phyloP scores from a whole-genome alignment of 805 yeast species.

The Yarrowia phangngaensis region DNA sequence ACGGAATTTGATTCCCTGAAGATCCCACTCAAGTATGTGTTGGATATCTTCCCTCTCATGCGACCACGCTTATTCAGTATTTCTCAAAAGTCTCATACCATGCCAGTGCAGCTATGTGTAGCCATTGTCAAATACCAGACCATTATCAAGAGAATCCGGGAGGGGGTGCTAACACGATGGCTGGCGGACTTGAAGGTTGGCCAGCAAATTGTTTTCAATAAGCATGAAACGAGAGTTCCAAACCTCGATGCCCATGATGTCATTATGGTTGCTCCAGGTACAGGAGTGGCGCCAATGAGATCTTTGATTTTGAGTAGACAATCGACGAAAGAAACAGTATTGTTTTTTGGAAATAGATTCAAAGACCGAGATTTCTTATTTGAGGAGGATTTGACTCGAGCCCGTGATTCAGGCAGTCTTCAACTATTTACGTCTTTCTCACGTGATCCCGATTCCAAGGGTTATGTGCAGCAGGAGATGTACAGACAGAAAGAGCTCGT shows the following conservation, averaged over 20 bases:
- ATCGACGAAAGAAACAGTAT: constrained; percentile 40
- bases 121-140: constrained; percentile 89
- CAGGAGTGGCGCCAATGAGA: constrained; percentile 93
- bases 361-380: constrained; percentile 66
- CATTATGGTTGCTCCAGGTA: constrained; percentile 85
- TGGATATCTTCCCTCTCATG: constrained; percentile 74
- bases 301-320: constrained; percentile 50
- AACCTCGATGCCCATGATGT: constrained; percentile 38
- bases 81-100: constrained; percentile 48
- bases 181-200: constrained; percentile 49
- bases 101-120: constrained; percentile 55
- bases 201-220: constrained; percentile 51
- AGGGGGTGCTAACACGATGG: constrained; percentile 82
- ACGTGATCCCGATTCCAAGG: constrained; percentile 41
- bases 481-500: constrained; percentile 50
- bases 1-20: constrained; percentile 72
- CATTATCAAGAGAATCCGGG: constrained; percentile 65
- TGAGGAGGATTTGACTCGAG: constrained; percentile 32
- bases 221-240: constrained; percentile 42
- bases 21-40: constrained; percentile 69
- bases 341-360: constrained; percentile 75
- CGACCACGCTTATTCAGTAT: constrained; percentile 83
- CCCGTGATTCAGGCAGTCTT: constrained; percentile 38
- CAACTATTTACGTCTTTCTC: constrained; percentile 45
- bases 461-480: constrained; percentile 76